phyloP scores from a whole-genome alignment of 2,329 filamentous ascomycete species.

The Pseudocercospora fuligena region DNA sequence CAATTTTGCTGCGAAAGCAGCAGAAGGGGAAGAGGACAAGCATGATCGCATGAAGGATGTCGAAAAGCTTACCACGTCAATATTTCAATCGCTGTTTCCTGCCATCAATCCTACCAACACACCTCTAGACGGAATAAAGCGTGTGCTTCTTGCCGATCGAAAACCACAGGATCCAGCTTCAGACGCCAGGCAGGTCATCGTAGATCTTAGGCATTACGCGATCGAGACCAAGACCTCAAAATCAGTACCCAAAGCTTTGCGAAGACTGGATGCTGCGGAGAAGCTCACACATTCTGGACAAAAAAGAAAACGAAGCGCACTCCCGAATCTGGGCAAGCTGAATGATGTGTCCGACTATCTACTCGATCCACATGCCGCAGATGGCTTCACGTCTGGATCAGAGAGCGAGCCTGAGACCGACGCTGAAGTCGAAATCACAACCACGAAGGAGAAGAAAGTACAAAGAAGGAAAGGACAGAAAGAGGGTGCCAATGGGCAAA shows the following conservation, averaged over 20 bases:
- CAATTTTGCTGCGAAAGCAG: constrained; percentile 73
- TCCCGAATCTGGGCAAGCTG: constrained; percentile 89
- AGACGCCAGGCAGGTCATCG: constrained; percentile 61
- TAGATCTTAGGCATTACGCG: constrained; percentile 91
- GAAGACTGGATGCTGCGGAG: constrained; percentile 83
- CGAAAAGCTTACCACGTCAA: constrained; percentile 86
- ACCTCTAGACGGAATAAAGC: constrained; percentile 87
- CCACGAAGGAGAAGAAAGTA: constrained; percentile 64
- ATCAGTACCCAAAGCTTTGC: constrained; percentile 76
- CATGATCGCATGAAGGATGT: constrained; percentile 81
- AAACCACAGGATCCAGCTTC: constrained; percentile 55
- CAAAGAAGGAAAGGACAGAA: constrained; percentile 57
- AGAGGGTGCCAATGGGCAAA: constrained; percentile 38
- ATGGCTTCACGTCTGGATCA: constrained; percentile 88
- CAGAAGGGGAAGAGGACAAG: constrained; percentile 49
- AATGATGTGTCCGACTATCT: constrained; percentile 95
- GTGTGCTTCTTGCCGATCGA: constrained; percentile 88
- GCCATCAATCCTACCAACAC: constrained; percentile 92
- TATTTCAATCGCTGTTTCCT: constrained; percentile 95
- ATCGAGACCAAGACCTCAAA: constrained; percentile 89
- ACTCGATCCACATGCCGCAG: constrained; percentile 74
- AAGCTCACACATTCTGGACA: constrained; percentile 66
- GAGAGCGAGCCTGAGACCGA: constrained; percentile 94
- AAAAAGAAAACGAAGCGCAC: constrained; percentile 47
- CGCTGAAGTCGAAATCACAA: constrained; percentile 85